Evolutionary conservation across 106 monocot genomes (phyloP).

Genomic region (Amphibolis antarctica): DNA sequence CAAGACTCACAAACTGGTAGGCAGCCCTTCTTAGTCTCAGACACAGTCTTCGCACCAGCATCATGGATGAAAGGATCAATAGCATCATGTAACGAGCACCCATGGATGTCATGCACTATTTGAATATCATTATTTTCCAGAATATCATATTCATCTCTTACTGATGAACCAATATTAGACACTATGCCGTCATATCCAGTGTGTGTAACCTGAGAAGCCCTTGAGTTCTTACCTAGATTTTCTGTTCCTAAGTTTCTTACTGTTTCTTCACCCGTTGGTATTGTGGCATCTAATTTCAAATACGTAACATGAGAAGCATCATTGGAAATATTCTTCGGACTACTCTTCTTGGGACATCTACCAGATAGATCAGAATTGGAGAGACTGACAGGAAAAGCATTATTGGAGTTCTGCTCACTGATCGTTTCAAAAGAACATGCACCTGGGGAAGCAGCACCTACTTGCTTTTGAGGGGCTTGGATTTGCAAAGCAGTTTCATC

Average conservation of each 20-base stretch:
- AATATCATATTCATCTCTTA: background rate
- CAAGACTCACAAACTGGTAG: background rate
- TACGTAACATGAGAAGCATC: background rate
- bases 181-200: background rate
- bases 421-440: background rate
- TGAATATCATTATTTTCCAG: constrained; percentile 12
- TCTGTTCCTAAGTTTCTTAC: background rate
- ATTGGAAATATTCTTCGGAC: background rate
- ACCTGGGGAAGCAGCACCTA: background rate
- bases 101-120: constrained; percentile 1
- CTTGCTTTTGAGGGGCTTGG: constrained; percentile 2
- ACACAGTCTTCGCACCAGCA: background rate
- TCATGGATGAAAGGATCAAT: background rate
- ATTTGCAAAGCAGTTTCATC: constrained; percentile 17
- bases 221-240: constrained; percentile 1
- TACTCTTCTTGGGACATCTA: background rate
- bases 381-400: background rate
- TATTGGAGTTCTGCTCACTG: background rate
- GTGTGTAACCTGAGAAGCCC: background rate
- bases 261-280: background rate
- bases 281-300: background rate
- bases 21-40: background rate
- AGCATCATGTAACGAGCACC: background rate
- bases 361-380: background rate
- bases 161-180: background rate